These are phyloP conservation scores for Phytophthora pistaciae DNA, from an alignment of 352 stramenopile species.

Conservation along the genomic window DNA sequence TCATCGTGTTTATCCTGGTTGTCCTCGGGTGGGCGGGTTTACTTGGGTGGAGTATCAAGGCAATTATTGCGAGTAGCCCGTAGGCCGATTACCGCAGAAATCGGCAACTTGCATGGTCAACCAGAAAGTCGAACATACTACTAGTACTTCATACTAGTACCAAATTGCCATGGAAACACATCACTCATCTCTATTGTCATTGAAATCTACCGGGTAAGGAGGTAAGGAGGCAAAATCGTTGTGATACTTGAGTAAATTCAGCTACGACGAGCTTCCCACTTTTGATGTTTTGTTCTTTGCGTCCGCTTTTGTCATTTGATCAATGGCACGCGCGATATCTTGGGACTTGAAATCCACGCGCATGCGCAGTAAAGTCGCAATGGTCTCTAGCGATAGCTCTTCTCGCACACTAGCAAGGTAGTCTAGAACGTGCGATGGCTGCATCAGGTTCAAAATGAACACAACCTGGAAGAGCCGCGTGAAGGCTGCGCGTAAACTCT, in stretches of 20 bases:
- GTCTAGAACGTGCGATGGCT: slow-evolving; percentile 75
- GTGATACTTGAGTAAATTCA: background rate
- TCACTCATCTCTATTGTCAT: background rate
- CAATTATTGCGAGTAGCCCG: no score
- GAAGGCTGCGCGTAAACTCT: slow-evolving; percentile 71
- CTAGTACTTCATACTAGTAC: no score
- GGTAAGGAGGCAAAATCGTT: background rate
- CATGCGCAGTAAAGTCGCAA: slow-evolving; percentile 68
- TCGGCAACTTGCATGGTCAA: no score
- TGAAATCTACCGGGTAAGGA: background rate
- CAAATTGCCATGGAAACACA: background rate
- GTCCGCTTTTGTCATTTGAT: slow-evolving; percentile 34
- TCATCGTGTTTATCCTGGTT: no score
- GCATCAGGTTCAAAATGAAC: slow-evolving; percentile 84
- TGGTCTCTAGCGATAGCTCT: slow-evolving; percentile 56
- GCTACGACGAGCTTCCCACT: background rate
- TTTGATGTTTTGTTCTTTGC: slow-evolving; percentile 7
- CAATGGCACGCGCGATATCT: slow-evolving; percentile 56
- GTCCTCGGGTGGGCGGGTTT: no score
- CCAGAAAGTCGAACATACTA: no score
- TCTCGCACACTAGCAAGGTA: slow-evolving; percentile 63
- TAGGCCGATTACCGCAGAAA: no score
- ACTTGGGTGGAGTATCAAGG: no score
- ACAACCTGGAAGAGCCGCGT: slow-evolving; percentile 83
- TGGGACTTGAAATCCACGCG: slow-evolving; percentile 76